Evolutionary conservation across 2,329 filamentous ascomycete species (phyloP).

Genomic region (Penicillium sp.): DNA sequence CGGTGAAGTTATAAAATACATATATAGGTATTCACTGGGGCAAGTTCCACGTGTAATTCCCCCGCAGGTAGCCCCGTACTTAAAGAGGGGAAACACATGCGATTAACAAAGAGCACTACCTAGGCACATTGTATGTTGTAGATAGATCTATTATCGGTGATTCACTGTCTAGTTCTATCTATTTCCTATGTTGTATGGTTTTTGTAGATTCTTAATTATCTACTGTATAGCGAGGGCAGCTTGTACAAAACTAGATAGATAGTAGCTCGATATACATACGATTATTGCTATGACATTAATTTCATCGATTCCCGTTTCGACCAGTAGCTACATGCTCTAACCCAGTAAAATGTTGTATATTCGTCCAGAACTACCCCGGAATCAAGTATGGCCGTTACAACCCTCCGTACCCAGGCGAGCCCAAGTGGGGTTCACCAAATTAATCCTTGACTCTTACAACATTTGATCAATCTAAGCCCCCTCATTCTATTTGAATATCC

Average conservation of each 20-base stretch:
- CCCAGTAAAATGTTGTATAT: not conserved
- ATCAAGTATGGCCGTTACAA: not conserved
- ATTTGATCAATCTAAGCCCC: not conserved
- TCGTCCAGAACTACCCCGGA: not conserved
- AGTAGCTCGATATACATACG: no score
- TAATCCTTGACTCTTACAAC: constrained; percentile 9
- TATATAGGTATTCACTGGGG: not conserved
- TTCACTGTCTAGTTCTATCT: not conserved
- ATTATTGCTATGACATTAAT: not conserved
- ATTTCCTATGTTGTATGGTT: not conserved
- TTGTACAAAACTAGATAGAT: not conserved
- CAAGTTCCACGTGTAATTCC: not conserved
- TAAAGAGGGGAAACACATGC: not conserved
- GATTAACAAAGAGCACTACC: not conserved
- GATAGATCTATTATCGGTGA: not conserved
- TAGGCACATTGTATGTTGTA: not conserved
- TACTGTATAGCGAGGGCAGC: no score
- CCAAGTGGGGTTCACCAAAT: constrained; percentile 20
- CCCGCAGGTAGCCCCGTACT: not conserved
- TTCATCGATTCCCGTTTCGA: not conserved
- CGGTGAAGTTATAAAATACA: no score
- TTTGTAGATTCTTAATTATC: not conserved
- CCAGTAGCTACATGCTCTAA: not conserved
- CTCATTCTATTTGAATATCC: not conserved
- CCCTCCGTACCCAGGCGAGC: constrained; percentile 18